These are phyloP conservation scores for Phanerochaete sordida DNA, from an alignment of 768 basidiomycete species.

Conservation along the genomic window DNA sequence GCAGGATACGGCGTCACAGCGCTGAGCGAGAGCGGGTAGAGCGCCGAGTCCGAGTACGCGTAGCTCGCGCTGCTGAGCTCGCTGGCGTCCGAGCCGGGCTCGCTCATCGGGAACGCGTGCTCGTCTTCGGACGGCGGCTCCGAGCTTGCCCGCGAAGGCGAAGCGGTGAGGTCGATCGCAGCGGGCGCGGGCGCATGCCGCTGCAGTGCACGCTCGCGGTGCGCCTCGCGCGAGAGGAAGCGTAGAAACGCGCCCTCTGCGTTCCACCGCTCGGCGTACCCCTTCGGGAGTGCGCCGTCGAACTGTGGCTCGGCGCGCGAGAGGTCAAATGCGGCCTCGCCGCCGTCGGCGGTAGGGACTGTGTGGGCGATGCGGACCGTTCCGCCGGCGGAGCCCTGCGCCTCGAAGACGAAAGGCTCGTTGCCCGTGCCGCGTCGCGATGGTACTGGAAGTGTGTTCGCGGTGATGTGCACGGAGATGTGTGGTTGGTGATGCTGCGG, in stretches of 20 bases:
- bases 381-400: slow-evolving; percentile 26
- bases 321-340: background rate
- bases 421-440: slow-evolving; percentile 57
- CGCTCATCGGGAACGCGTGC: background rate
- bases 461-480: slow-evolving; percentile 59
- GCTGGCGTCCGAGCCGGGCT: background rate
- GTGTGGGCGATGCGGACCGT: slow-evolving; percentile 21
- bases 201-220: slow-evolving; percentile 16
- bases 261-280: slow-evolving; percentile 27
- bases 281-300: background rate
- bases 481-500: slow-evolving; percentile 49
- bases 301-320: background rate
- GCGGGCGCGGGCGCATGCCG: slow-evolving; percentile 1
- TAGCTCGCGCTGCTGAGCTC: background rate
- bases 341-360: slow-evolving; percentile 6
- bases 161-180: slow-evolving; percentile 2
- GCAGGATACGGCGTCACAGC: slow-evolving; percentile 25
- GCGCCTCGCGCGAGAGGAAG: slow-evolving; percentile 24
- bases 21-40: slow-evolving; percentile 20
- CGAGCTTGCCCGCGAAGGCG: slow-evolving; percentile 11
- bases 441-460: slow-evolving; percentile 50
- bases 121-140: slow-evolving; percentile 6
- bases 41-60: slow-evolving; percentile 12
- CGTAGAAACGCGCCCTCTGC: slow-evolving; percentile 20
- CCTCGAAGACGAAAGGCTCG: slow-evolving; percentile 56